These are phyloP conservation scores for Candida dubliniensis DNA, from an alignment of 1,139 yeast species.

Conservation along the genomic window DNA sequence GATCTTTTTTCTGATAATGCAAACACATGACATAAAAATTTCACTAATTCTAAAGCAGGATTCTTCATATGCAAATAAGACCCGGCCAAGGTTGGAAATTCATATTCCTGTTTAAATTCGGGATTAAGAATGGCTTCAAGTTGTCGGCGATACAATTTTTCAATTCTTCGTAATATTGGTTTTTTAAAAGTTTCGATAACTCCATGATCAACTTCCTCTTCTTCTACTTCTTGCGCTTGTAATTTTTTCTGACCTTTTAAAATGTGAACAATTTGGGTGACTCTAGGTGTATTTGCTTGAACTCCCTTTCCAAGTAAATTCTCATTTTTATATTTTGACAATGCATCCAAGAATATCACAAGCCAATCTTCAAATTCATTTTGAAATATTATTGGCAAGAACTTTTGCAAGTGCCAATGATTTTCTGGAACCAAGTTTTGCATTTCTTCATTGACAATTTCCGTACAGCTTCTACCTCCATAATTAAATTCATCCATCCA, in stretches of 20 bases:
- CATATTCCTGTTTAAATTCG: constrained; percentile 61
- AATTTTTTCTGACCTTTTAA: constrained; percentile 45
- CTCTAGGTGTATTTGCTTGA: constrained; percentile 51
- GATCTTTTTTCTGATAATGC: constrained; percentile 62
- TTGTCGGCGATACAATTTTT: constrained; percentile 65
- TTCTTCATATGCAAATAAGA: constrained; percentile 59
- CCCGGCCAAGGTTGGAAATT: constrained; percentile 74
- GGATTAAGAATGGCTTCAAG: constrained; percentile 72
- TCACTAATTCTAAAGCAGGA: constrained; percentile 80
- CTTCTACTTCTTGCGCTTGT: constrained; percentile 31
- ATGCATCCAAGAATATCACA: constrained; percentile 68
- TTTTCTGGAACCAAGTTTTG: constrained; percentile 62
- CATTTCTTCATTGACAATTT: constrained; percentile 54
- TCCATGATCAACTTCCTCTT: constrained; percentile 33
- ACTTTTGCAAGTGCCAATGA: constrained; percentile 79
- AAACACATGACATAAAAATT: constrained; percentile 71
- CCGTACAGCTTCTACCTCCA: constrained; percentile 77
- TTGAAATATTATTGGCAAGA: constrained; percentile 72
- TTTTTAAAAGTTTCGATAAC: constrained; percentile 56
- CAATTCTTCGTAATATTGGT: constrained; percentile 66
- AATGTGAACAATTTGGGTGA: constrained; percentile 63
- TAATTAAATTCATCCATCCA: constrained; percentile 95
- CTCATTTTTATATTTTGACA: constrained; percentile 57
- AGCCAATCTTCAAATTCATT: constrained; percentile 90
- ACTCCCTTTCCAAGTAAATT: constrained; percentile 35